Evolutionary conservation across 257 asterid species (phyloP).

Genomic region (Haberlea rhodopensis): DNA sequence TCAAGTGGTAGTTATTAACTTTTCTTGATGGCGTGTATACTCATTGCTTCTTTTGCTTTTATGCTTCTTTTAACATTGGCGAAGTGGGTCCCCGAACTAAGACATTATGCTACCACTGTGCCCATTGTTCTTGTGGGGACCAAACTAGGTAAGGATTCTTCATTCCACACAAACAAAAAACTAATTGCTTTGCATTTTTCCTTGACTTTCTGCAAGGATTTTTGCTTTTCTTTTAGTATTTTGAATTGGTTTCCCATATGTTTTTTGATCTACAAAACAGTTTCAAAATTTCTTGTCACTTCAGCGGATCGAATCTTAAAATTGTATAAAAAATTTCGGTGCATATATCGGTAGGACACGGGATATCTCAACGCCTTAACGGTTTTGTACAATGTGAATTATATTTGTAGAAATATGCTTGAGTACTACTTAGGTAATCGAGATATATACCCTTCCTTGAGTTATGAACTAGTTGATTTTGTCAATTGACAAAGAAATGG

Average conservation of each 20-base stretch:
- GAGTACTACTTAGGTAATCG: not conserved
- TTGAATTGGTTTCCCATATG: conserved; percentile 27
- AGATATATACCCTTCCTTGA: not conserved
- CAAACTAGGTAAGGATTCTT: conserved; percentile 62
- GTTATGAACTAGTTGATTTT: not conserved
- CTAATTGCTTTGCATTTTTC: conserved; percentile 29
- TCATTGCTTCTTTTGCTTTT: conserved; percentile 38
- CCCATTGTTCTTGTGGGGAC: conserved; percentile 96
- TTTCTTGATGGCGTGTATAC: conserved; percentile 26
- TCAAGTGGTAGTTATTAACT: conserved; percentile 27
- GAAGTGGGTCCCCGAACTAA: conserved; percentile 88
- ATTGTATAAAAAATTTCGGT: too few species aligned
- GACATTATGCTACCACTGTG: conserved; percentile 84
- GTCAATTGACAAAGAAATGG: not conserved
- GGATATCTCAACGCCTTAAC: not conserved
- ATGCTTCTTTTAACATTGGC: conserved; percentile 37
- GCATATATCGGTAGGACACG: not conserved
- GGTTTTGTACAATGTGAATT: not conserved
- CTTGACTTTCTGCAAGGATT: conserved; percentile 43
- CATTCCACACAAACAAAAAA: conserved; percentile 32
- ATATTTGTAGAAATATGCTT: too few species aligned
- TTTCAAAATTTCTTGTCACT: too few species aligned
- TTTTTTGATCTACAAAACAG: conserved; percentile 24
- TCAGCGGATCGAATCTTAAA: not conserved
- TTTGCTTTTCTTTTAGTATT: conserved; percentile 23